Base-by-base conservation (phyloP, 371 early-diverging fungal species). In the Funneliformis caledonium region DNA sequence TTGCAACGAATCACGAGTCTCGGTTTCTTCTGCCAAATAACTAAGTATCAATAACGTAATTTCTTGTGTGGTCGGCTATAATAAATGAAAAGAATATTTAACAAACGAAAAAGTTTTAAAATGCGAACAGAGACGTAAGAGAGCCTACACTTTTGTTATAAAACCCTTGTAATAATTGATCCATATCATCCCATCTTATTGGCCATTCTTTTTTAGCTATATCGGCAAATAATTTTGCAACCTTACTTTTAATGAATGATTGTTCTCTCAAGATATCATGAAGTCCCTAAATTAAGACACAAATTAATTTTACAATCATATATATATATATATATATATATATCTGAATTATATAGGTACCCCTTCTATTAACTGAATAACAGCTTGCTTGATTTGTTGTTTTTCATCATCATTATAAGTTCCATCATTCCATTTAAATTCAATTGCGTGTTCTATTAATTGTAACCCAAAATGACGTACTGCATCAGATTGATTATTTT, bases 181-280 rank as follows among this genome's bases (percentile, higher is more conserved):
- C 43, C 72, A 72, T 72, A 7, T 50, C 72, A 48, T 12, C 5
- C 52, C 48, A 72, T 48, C 19, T 47, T 31, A 3, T 14, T 1
- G 72, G 48, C 52, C 48, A 72, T 47, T 72, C 72, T 48, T 26
- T 33, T 8, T 50, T 72, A 11, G 52, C 52, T 31, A 72, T 31
- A n/a, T 52, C 52, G 7, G 72, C 72, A 72, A 72, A 72, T 50
- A 72, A 52, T 50, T 72, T 72, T 33, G 72, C 56, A 11, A 52
- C 26, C 33, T 72, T 72, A 14, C 50, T 52, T 50, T 72, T 72
- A 43, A 72, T 72, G 50, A 50, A 72, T 33, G 14, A 31, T 31
- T 72, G 47, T 72, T 72, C 72, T n/a, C 19, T 52, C 26, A 72
- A 72, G 16, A 50, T 72, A 33, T 72, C 33, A 31, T 52, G 31